These are phyloP conservation scores for Penicillium maclennaniae DNA, from an alignment of 495 filamentous ascomycete genomes.

Conservation along the genomic window DNA sequence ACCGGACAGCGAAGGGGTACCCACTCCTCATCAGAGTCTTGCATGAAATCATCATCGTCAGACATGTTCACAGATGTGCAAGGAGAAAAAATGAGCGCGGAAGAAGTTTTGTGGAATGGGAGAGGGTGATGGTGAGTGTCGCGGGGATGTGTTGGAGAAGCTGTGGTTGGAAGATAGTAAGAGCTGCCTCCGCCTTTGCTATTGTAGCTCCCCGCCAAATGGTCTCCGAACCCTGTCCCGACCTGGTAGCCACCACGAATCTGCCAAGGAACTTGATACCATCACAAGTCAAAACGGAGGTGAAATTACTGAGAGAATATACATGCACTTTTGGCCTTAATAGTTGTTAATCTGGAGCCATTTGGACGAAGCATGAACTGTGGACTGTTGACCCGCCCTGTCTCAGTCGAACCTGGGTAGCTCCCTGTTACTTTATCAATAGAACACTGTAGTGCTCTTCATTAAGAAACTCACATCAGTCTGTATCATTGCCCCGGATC, in stretches of 20 bases:
- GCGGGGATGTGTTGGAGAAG: conserved; percentile 15
- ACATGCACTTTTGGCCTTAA: background rate
- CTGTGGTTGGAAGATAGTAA: conserved; percentile 13
- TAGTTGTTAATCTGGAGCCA: background rate
- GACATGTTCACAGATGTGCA: conserved; percentile 58
- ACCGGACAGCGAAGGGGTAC: conserved; percentile 16
- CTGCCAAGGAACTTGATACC: background rate
- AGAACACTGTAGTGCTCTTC: background rate
- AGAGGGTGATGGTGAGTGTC: background rate
- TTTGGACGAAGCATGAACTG: background rate
- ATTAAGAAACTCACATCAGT: background rate
- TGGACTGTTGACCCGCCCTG: background rate
- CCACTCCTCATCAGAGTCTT: conserved; percentile 92
- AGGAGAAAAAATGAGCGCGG: background rate
- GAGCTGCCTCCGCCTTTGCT: conserved; percentile 15
- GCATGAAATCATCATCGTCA: conserved; percentile 98
- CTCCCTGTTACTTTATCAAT: background rate
- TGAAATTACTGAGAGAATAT: background rate
- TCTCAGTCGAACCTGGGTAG: background rate
- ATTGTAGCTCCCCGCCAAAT: conserved; percentile 4
- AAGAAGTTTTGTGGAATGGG: background rate
- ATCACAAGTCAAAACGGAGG: too few species aligned
- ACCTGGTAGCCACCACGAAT: background rate
- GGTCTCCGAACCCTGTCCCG: background rate
- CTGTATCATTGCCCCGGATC: background rate